Evolutionary conservation across 106 monocot genomes (phyloP).

Genomic region (Posidonia australis): DNA sequence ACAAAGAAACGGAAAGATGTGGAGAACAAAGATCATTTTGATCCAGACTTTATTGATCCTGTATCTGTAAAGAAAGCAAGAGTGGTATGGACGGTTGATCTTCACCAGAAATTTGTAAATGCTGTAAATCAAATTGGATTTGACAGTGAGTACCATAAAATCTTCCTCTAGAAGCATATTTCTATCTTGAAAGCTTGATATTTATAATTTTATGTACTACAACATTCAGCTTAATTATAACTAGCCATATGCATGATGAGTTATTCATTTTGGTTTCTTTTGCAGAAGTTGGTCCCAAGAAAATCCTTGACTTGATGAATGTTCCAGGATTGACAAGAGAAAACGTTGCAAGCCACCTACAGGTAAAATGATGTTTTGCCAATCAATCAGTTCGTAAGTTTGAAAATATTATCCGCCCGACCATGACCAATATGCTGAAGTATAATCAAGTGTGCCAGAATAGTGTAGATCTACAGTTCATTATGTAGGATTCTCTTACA

Average conservation of each 20-base stretch:
- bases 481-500: too few relatives aligned
- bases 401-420: too few relatives aligned
- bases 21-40: conserved; percentile 40
- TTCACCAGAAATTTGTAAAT: conserved; percentile 89
- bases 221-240: too few relatives aligned
- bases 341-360: conserved; percentile 94
- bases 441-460: too few relatives aligned
- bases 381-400: background rate
- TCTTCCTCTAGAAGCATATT: background rate
- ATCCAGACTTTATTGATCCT: conserved; percentile 55
- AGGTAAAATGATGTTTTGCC: conserved; percentile 28
- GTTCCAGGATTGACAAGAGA: conserved; percentile 89
- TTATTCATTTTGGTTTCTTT: background rate
- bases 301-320: conserved; percentile 92
- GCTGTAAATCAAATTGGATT: conserved; percentile 96
- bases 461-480: too few relatives aligned
- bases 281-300: conserved; percentile 96
- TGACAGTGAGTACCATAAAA: conserved; percentile 49
- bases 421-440: too few relatives aligned
- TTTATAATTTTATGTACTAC: too few relatives aligned
- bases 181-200: too few relatives aligned
- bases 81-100: conserved; percentile 92
- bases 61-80: conserved; percentile 69
- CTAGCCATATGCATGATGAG: background rate
- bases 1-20: conserved; percentile 58